Evolutionary conservation across 371 early-diverging fungal species (phyloP).

Genomic region (Neoconidiobolus thromboides): DNA sequence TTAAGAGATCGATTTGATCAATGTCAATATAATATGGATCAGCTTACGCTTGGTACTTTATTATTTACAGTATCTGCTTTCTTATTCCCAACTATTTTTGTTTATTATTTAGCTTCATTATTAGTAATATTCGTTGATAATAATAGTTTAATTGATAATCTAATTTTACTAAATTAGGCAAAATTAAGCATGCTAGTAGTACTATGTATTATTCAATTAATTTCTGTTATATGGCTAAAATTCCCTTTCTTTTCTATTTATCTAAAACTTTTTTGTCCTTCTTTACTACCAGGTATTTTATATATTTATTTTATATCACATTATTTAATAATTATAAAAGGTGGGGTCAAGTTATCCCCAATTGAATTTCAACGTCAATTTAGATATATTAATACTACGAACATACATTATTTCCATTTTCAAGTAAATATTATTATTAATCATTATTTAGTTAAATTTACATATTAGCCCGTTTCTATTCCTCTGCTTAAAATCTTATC

Average conservation of each 20-base stretch:
- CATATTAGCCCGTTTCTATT: too few species aligned
- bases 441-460: too few species aligned
- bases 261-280: background rate
- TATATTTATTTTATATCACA: background rate
- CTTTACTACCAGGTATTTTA: background rate
- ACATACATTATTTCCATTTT: background rate
- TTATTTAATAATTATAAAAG: background rate
- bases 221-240: background rate
- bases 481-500: too few species aligned
- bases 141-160: too few species aligned
- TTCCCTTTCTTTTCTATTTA: background rate
- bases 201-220: background rate
- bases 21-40: slow-evolving; percentile 87
- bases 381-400: background rate
- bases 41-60: slow-evolving; percentile 83
- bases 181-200: background rate
- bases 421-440: background rate
- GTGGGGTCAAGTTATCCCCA: background rate
- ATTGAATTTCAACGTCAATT: background rate
- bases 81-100: slow-evolving; percentile 83
- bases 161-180: background rate
- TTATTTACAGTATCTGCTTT: slow-evolving; percentile 82
- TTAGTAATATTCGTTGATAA: background rate
- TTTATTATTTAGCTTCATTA: slow-evolving; percentile 45
- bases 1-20: slow-evolving; percentile 84